These are phyloP conservation scores for Pseudogymnoascus sp. DNA, from an alignment of 2,329 filamentous ascomycete species.

Conservation along the genomic window DNA sequence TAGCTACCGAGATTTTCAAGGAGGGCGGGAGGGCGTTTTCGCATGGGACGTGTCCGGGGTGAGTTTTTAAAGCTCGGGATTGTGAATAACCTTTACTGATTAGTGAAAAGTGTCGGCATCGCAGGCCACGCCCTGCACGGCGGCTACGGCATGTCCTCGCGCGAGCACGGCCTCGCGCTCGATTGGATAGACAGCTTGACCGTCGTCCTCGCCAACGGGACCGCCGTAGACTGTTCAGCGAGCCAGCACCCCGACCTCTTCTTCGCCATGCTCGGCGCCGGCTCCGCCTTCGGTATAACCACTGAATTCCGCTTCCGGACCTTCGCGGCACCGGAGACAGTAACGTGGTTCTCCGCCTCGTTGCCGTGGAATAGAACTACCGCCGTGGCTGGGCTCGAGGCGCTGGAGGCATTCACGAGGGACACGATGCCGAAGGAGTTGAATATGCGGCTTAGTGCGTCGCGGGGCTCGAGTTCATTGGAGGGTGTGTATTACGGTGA, in stretches of 20 bases:
- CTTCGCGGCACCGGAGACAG: too few relatives aligned
- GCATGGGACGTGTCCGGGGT: constrained; percentile 35
- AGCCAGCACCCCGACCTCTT: constrained; percentile 22
- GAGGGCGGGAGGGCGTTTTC: constrained; percentile 28
- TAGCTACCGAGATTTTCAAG: constrained; percentile 19
- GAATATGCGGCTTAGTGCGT: neutral
- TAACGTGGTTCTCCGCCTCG: too few relatives aligned
- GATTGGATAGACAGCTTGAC: constrained; percentile 38
- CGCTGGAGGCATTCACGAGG: too few relatives aligned
- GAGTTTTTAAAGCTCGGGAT: too few relatives aligned
- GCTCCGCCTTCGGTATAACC: constrained; percentile 6
- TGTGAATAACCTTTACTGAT: too few relatives aligned
- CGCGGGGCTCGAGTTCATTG: neutral
- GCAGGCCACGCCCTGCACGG: constrained; percentile 38
- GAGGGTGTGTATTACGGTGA: neutral
- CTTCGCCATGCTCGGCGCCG: constrained; percentile 14
- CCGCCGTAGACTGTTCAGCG: constrained; percentile 14
- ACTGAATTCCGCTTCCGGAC: constrained; percentile 16
- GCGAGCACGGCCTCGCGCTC: constrained; percentile 41
- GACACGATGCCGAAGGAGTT: too few relatives aligned
- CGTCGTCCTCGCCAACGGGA: constrained; percentile 33
- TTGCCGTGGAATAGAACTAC: neutral
- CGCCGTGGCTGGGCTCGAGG: too few relatives aligned
- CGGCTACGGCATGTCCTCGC: constrained; percentile 33
- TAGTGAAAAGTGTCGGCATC: constrained; percentile 27